Percentiles rank a stretch among this genome's conserved stretches.
Evolutionary conservation across 805 yeast genomes (phyloP).

Genomic region (Nadsonia fulvescens): DNA sequence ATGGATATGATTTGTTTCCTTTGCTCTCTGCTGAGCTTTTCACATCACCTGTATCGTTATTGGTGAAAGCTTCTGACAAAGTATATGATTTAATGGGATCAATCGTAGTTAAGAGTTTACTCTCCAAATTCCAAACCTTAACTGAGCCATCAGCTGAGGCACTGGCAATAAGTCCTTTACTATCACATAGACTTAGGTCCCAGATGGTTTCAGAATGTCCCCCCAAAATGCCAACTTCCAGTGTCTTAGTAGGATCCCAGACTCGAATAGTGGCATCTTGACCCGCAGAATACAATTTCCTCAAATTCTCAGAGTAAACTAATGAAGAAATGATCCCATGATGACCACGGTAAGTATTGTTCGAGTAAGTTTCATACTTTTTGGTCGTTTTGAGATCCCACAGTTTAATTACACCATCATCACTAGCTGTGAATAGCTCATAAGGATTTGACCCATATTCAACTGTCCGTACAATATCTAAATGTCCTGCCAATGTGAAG

Average conservation of each 20-base stretch:
- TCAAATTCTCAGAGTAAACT: constrained; percentile 7
- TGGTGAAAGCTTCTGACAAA: not conserved
- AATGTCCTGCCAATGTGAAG: not conserved
- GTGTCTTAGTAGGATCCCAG: constrained; percentile 7
- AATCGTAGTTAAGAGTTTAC: not conserved
- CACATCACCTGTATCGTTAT: too few relatives aligned
- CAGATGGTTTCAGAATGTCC: constrained; percentile 9
- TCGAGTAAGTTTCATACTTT: constrained; percentile 4
- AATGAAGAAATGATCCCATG: constrained; percentile 9
- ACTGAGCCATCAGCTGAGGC: constrained; percentile 12
- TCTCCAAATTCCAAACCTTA: constrained; percentile 9
- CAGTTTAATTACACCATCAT: constrained; percentile 10
- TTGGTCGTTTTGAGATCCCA: constrained; percentile 8
- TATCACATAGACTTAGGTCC: constrained; percentile 9
- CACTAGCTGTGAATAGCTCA: constrained; percentile 9
- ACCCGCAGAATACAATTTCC: constrained; percentile 11
- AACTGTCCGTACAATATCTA: constrained; percentile 1
- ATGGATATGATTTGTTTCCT: too few relatives aligned
- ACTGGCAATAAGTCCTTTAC: constrained; percentile 8
- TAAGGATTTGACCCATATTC: constrained; percentile 1
- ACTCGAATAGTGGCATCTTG: constrained; percentile 9
- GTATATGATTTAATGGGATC: not conserved
- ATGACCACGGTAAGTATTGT: constrained; percentile 9
- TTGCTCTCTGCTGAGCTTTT: too few relatives aligned
- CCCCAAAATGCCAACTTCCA: constrained; percentile 6